These are phyloP conservation scores for Phialocephala subalpina DNA, from an alignment of 2,329 filamentous ascomycete genomes.

Conservation along the genomic window DNA sequence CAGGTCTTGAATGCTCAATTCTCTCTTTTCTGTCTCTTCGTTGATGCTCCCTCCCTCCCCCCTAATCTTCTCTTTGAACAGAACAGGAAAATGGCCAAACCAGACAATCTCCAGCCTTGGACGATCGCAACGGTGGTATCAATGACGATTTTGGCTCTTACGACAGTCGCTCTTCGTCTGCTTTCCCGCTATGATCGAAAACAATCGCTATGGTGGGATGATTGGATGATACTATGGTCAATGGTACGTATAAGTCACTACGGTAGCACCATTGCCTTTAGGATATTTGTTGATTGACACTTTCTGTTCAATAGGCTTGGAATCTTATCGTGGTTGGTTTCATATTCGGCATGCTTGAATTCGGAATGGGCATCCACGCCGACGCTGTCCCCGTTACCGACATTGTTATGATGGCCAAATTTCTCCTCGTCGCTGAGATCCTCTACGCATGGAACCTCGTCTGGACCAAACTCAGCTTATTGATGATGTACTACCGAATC, in stretches of 20 bases:
- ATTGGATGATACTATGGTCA: constrained; percentile 57
- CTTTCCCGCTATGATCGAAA: constrained; percentile 51
- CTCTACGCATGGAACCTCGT: constrained; percentile 57
- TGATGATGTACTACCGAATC: constrained; percentile 62
- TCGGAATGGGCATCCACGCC: constrained; percentile 57
- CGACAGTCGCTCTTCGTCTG: constrained; percentile 50
- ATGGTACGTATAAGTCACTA: constrained; percentile 46
- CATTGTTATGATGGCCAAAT: constrained; percentile 55
- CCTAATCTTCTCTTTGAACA: neutral
- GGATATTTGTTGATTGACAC: constrained; percentile 14
- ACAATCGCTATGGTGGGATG: constrained; percentile 58
- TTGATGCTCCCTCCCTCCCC: neutral
- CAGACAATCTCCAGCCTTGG: constrained; percentile 52
- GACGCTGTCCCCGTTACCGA: constrained; percentile 46
- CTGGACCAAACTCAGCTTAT: constrained; percentile 58
- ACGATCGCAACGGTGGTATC: constrained; percentile 49
- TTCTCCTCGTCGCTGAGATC: constrained; percentile 56
- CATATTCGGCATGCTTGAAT: constrained; percentile 55
- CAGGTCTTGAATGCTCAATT: neutral
- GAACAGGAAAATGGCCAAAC: constrained; percentile 23
- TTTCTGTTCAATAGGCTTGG: constrained; percentile 40
- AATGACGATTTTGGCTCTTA: constrained; percentile 51
- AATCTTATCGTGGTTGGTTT: constrained; percentile 54
- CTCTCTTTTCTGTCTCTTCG: neutral
- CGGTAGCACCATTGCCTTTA: neutral